Evolutionary conservation across 2,329 filamentous ascomycete species (phyloP), one percentile per base, ranked within the genome.

Genomic region (Lomentospora prolificans): DNA sequence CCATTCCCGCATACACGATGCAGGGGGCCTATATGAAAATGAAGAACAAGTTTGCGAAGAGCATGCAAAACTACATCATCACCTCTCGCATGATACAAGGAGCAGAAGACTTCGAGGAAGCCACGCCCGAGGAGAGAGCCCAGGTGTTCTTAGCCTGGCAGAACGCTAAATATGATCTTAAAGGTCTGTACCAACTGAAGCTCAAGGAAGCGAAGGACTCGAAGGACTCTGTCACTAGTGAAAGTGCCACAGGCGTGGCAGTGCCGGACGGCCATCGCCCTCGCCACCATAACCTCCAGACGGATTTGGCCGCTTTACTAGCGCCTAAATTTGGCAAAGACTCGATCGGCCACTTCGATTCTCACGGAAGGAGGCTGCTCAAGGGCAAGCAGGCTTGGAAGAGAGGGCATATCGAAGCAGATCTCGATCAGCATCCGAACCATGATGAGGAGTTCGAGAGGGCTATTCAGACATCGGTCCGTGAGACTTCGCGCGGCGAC

Each of bases 11-110:
- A 4, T 95, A 94, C 64, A 80, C 88, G 3, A 86, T 91, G 75
- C 88, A 91, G 66, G 90, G 90, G 2, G 76, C 94, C 1, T 84
- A 92, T 63, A 87, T 87, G 41, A 86, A 92, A 66, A 76, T 94
- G 55, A 78, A 84, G 59, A 89, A 86, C 60, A 70, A 79, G 50
- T 86, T 89, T 61, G 82, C 85, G 24, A 82, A 79, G 48, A 88
- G 82, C 59, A 82, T 89, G 17, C 77, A 88, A 51, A 90, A 88
- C 61, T 92, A 92, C 65, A 89, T 95, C 60, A 81, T 90, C 50
- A 81, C 87, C 1, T 87, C 89, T 2, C 78, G 89, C 50, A 87
- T 88, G 51, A 76, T 84, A 0, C 87, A 95, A 66, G 89, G 90
- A 1, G 82, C 82, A 58, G 80, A 84, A 46, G 87, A 91, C 53